Conservation (phyloP, 208 protist species). For the Spongospora subterranea region DNA sequence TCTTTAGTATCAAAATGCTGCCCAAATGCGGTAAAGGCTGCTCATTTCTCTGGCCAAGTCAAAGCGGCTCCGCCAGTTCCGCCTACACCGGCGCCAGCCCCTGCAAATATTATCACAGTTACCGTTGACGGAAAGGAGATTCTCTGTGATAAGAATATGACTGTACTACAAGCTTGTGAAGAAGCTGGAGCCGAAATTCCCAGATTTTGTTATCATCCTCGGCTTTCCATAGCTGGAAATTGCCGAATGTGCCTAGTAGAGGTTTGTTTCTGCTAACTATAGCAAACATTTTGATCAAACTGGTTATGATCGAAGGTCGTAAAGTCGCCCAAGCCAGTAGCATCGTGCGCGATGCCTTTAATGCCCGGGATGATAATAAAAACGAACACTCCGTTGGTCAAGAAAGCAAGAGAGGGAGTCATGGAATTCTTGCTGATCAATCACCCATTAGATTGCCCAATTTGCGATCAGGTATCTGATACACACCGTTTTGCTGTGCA, state of each 20-base stretch:
- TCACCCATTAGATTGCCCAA: conserved; percentile 92
- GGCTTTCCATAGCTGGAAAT: conserved; percentile 92
- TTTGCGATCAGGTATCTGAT: conserved; percentile 88
- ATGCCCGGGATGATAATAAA: conserved; percentile 92
- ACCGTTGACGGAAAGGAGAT: conserved; percentile 64
- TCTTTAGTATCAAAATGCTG: too few relatives aligned
- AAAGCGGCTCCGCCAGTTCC: background rate
- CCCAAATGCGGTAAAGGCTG: too few relatives aligned
- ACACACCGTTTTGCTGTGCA: background rate
- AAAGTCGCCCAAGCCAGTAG: conserved; percentile 90
- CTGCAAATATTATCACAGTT: conserved; percentile 55
- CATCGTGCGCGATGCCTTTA: conserved; percentile 91
- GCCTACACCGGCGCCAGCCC: background rate
- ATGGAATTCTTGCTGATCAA: conserved; percentile 95
- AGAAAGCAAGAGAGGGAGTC: conserved; percentile 91
- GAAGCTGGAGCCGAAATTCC: conserved; percentile 71
- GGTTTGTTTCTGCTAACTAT: conserved; percentile 76
- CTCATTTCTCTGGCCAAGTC: background rate
- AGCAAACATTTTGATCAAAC: background rate
- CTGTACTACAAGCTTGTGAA: conserved; percentile 66
- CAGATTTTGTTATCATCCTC: conserved; percentile 79
- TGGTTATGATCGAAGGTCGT: conserved; percentile 56
- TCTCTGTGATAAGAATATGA: conserved; percentile 55
- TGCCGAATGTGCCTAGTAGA: conserved; percentile 97
- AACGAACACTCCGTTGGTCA: conserved; percentile 89